A percentile compares a stretch with the other conserved stretches of the same genome.
These are phyloP conservation scores for Tripterygium wilfordii DNA, from an alignment of 177 flowering plant genomes.

Conservation along the genomic window DNA sequence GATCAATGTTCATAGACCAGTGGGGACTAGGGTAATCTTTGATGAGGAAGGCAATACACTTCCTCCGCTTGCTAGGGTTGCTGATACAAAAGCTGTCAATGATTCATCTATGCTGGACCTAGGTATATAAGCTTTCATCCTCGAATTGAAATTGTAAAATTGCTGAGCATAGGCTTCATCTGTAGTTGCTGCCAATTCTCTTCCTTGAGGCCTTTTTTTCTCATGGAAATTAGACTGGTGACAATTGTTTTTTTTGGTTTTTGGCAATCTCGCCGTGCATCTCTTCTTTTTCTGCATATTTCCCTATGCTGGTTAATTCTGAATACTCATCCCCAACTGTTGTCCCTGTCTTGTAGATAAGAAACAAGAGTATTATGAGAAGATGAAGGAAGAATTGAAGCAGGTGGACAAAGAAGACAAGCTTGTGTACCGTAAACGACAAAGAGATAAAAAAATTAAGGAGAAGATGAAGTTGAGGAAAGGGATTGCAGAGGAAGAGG, in stretches of 20 bases:
- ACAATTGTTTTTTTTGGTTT: not conserved
- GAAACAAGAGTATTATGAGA: slow-evolving; percentile 26
- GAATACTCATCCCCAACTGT: not conserved
- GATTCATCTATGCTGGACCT: slow-evolving; percentile 37
- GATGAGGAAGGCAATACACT: slow-evolving; percentile 78
- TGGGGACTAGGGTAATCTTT: slow-evolving; percentile 70
- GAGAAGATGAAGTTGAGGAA: slow-evolving; percentile 61
- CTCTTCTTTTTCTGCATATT: too few species aligned
- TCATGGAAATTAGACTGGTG: not conserved
- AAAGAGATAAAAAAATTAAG: slow-evolving; percentile 49
- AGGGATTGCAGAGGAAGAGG: slow-evolving; percentile 30
- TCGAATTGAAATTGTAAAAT: not conserved
- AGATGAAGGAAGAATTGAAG: slow-evolving; percentile 62
- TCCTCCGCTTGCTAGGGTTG: slow-evolving; percentile 67
- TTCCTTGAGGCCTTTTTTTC: too few species aligned
- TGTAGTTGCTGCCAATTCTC: too few species aligned
- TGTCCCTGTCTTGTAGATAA: not conserved
- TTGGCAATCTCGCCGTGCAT: too few species aligned
- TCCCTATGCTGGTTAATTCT: too few species aligned
- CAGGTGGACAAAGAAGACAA: slow-evolving; percentile 77
- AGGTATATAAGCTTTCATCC: slow-evolving; percentile 36
- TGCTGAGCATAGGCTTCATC: too few species aligned
- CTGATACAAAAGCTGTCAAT: slow-evolving; percentile 30
- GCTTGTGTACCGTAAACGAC: slow-evolving; percentile 40
- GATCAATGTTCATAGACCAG: slow-evolving; percentile 74